phyloP scores from a whole-genome alignment of 257 asterid genomes.

The Coffea eugenioides region DNA sequence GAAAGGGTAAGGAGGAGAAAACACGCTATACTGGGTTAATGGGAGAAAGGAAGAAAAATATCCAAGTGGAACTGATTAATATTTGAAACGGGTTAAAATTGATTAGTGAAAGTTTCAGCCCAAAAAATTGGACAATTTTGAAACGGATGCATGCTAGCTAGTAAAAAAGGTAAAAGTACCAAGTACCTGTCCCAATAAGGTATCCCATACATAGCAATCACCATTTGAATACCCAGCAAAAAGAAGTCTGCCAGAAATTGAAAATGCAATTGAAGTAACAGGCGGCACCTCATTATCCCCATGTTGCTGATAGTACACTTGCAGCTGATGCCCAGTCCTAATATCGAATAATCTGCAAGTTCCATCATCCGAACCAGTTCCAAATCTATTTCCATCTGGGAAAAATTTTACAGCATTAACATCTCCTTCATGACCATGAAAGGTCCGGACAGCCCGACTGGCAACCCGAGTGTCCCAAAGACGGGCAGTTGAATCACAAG shows the following conservation, averaged over 20 bases:
- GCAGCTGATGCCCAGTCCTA: conserved; percentile 98
- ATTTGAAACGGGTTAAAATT: background rate
- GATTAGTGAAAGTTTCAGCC: background rate
- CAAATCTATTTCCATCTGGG: conserved; percentile 92
- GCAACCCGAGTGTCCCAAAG: conserved; percentile 99
- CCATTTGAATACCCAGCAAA: conserved; percentile 83
- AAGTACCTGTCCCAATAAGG: conserved; percentile 84
- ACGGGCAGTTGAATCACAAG: conserved; percentile 93
- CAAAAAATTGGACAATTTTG: background rate
- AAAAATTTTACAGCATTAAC: conserved; percentile 90
- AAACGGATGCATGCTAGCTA: conserved; percentile 2
- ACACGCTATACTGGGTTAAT: background rate
- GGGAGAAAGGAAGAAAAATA: background rate
- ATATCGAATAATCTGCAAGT: conserved; percentile 88
- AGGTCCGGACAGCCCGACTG: conserved; percentile 93
- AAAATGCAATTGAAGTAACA: conserved; percentile 89
- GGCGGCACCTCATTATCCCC: conserved; percentile 61
- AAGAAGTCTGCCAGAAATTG: conserved; percentile 90
- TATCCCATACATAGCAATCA: conserved; percentile 94
- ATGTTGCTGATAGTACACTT: conserved; percentile 75
- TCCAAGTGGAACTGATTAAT: background rate
- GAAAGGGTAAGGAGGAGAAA: background rate
- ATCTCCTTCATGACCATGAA: conserved; percentile 90
- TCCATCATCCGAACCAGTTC: conserved; percentile 95
- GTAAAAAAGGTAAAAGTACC: conserved; percentile 16